These are phyloP conservation scores for Neopestalotiopsis rosae DNA, from an alignment of 2,329 filamentous ascomycete genomes.

Conservation along the genomic window DNA sequence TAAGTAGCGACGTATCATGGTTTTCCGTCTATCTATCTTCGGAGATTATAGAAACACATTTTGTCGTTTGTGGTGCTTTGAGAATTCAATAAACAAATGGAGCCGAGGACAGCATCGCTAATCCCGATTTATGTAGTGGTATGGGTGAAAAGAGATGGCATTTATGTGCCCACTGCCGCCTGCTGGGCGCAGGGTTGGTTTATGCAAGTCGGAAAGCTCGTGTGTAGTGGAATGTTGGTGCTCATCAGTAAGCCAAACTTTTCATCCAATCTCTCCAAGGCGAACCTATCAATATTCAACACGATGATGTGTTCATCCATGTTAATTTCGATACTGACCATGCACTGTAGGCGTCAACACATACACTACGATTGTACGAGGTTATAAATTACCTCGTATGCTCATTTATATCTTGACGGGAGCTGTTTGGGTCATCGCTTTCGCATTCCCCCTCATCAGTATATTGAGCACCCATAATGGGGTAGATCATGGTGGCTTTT, in stretches of 20 bases:
- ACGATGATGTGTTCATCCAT: not conserved
- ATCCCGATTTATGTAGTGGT: not conserved
- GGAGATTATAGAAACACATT: not conserved
- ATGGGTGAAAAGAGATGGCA: constrained; percentile 12
- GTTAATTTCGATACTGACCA: not conserved
- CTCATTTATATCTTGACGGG: constrained; percentile 7
- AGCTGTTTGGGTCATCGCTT: constrained; percentile 6
- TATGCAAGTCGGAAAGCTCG: constrained; percentile 14
- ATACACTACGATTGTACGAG: constrained; percentile 9
- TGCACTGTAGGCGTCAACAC: constrained; percentile 8
- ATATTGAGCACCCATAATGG: constrained; percentile 11
- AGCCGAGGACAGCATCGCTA: not conserved
- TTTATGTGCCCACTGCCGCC: constrained; percentile 5
- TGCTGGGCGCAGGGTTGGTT: constrained; percentile 18
- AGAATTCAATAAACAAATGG: not conserved
- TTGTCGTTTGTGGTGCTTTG: not conserved
- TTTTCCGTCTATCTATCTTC: no score
- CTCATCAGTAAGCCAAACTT: constrained; percentile 12
- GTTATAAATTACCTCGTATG: constrained; percentile 2
- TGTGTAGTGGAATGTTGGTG: constrained; percentile 12
- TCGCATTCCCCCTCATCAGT: not conserved
- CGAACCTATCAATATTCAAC: not conserved
- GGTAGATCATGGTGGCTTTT: constrained; percentile 10
- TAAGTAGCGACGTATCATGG: not conserved
- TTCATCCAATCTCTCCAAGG: not conserved